A percentile compares a stretch with the other conserved stretches of the same genome.
Conservation (phyloP, 2,329 filamentous ascomycete species). For the Diaporthe sp. region DNA sequence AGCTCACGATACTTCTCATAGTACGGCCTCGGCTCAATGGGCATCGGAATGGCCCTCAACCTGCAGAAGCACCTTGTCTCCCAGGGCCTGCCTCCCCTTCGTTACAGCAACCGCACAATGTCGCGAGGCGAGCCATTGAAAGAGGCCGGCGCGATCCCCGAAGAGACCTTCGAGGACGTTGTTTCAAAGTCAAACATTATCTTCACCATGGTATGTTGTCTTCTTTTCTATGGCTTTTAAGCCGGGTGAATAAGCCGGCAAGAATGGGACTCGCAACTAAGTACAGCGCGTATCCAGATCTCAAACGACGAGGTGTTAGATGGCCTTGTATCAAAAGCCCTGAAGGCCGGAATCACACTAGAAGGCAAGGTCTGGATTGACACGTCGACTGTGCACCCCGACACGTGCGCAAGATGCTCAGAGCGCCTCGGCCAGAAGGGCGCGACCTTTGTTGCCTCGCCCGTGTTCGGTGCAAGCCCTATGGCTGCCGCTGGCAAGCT, state of each 20-base stretch:
- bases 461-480: slow-evolving; percentile 65
- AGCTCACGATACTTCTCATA: neutral
- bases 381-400: slow-evolving; percentile 64
- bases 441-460: slow-evolving; percentile 58
- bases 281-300: neutral
- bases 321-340: neutral
- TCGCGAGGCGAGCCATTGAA: slow-evolving; percentile 55
- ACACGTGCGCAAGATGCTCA: slow-evolving; percentile 53
- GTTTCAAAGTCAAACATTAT: slow-evolving; percentile 51
- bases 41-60: slow-evolving; percentile 62
- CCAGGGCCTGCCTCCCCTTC: slow-evolving; percentile 47
- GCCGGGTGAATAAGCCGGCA: neutral
- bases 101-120: slow-evolving; percentile 61
- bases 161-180: slow-evolving; percentile 46
- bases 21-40: slow-evolving; percentile 65
- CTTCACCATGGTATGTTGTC: slow-evolving; percentile 45
- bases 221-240: no score
- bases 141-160: slow-evolving; percentile 47
- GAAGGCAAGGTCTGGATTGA: slow-evolving; percentile 60
- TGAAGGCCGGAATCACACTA: slow-evolving; percentile 36
- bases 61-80: slow-evolving; percentile 57
- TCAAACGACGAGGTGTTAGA: slow-evolving; percentile 22
- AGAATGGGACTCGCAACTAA: neutral
- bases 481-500: slow-evolving; percentile 60
- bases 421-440: slow-evolving; percentile 48